Percentiles rank a stretch among this genome's conserved stretches.
Conservation (phyloP, 768 basidiomycete species). For the Mycena epipterygia region DNA sequence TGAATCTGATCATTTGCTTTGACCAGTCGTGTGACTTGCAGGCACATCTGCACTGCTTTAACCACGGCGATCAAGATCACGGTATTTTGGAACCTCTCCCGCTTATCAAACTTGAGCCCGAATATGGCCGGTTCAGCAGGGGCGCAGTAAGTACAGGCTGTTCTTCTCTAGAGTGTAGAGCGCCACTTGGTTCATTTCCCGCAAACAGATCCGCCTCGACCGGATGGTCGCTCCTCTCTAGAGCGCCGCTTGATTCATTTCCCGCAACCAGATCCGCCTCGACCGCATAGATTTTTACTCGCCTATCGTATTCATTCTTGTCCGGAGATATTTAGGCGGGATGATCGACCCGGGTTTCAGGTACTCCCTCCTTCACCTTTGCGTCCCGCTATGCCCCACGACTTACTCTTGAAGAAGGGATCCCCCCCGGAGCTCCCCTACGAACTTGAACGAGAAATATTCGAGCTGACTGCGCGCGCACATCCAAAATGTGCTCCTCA, state of each 20-base stretch:
- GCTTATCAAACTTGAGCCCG: no score
- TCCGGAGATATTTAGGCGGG: not conserved
- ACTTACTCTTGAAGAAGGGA: not conserved
- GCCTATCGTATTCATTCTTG: not conserved
- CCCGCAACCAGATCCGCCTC: not conserved
- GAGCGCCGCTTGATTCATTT: not conserved
- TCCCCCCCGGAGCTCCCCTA: conserved; percentile 42
- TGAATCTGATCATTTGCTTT: no score
- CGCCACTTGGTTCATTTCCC: no score
- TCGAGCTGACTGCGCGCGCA: conserved; percentile 46
- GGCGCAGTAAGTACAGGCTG: no score
- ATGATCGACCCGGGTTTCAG: conserved; percentile 25
- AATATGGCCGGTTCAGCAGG: no score
- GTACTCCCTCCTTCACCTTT: not conserved
- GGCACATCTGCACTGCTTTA: no score
- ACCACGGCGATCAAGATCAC: no score
- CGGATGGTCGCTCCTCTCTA: no score
- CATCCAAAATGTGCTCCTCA: conserved; percentile 42
- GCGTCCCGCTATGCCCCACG: conserved; percentile 5
- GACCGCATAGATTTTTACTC: conserved; percentile 9
- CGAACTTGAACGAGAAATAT: conserved; percentile 51
- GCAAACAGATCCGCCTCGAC: no score
- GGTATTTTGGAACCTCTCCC: no score
- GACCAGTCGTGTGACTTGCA: no score
- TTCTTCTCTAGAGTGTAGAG: no score